phyloP scores from a whole-genome alignment of 768 basidiomycete species.

The Tylopilus intermedius region DNA sequence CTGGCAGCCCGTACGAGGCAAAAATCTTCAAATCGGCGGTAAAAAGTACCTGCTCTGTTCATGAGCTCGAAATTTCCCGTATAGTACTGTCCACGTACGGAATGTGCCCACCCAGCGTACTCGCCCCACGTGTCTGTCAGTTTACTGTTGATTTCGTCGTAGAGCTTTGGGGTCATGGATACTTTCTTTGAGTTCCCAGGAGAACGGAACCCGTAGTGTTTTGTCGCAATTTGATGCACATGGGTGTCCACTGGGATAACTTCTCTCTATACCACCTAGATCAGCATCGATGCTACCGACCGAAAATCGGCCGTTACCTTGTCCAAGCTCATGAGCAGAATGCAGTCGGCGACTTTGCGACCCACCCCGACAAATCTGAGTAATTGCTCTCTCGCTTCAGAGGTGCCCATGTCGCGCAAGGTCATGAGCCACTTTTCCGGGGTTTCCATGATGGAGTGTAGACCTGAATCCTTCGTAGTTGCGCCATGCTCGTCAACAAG shows the following conservation, averaged over 20 bases:
- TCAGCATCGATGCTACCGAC: slow-evolving; percentile 3
- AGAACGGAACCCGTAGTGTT: slow-evolving; percentile 66
- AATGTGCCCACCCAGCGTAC: slow-evolving; percentile 89
- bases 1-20: slow-evolving; percentile 42
- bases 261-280: slow-evolving; percentile 49
- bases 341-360: slow-evolving; percentile 93
- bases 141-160: slow-evolving; percentile 63
- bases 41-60: no score
- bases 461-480: not conserved
- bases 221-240: slow-evolving; percentile 82
- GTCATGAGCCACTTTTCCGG: slow-evolving; percentile 58
- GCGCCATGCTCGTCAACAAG: slow-evolving; percentile 53
- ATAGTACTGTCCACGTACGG: slow-evolving; percentile 43
- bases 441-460: slow-evolving; percentile 32
- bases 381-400: slow-evolving; percentile 66
- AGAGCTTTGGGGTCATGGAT: slow-evolving; percentile 71
- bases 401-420: slow-evolving; percentile 47
- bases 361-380: slow-evolving; percentile 88
- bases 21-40: slow-evolving; percentile 22
- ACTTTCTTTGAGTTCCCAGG: slow-evolving; percentile 39
- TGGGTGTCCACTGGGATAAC: slow-evolving; percentile 96
- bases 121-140: slow-evolving; percentile 70
- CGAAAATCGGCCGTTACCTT: slow-evolving; percentile 48
- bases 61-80: no score
- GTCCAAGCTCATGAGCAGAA: slow-evolving; percentile 88